Base-by-base conservation (phyloP, 176 grass and related monocot genomes). In the Luzula sylvatica region DNA sequence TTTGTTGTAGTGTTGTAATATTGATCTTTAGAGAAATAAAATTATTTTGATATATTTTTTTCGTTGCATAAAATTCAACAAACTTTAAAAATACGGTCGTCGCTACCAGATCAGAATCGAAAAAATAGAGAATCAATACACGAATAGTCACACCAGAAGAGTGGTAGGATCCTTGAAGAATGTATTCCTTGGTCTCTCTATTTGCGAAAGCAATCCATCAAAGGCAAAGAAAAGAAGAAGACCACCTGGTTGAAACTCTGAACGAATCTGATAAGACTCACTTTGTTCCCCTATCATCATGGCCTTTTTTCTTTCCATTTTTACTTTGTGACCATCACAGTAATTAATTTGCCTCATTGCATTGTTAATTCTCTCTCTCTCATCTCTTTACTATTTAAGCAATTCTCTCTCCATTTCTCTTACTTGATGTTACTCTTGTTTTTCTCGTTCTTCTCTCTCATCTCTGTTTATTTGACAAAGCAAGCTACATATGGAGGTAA, bases 181-280 rank as follows among this genome's bases (percentile, higher is more conserved):
- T 44, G 23, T 46, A 64, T 64, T 46, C 13, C 17, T 26, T 20
- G 14, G 41, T 42, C 59, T 48, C 43, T 63, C 22, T 62, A 35
- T 64, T 64, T 49, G 23, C 41, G 43, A 64, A 64, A 64, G 59
- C 59, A 35, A 35, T 35, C 59, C 5, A 35, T 35, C 30, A 64
- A 62, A 62, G 58, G 14, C 9, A 7, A 12, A 46, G 26, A 42
- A 27, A 21, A 43, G 20, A 55, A 55, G 52, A n/a, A 26, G 17
- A 29, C 35, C 43, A 47, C 15, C 59, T 63, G 58, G 42, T 48
- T n/a, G 15, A 46, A n/a, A 47, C 40, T 19, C 3, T 11, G 58
- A 62, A 26, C 59, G 43, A 64, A 64, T 64, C 59, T 64, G 42
- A 64, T 64, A 21, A n/a, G 59, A 64, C 59, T 26, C 59, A 5